Base-by-base conservation (phyloP, 148 eudicot genomes). In the Diospyros kaki region DNA sequence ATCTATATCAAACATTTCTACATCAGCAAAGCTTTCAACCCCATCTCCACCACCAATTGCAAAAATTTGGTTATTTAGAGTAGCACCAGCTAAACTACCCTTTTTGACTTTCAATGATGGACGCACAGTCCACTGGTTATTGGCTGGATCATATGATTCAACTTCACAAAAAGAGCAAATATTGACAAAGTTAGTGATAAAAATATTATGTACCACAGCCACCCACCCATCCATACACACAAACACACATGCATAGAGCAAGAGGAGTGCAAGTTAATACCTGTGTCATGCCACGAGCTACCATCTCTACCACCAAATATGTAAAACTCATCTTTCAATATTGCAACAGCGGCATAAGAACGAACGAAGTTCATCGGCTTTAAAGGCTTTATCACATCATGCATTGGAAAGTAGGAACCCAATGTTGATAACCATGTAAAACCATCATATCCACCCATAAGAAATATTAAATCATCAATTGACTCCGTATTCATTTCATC, bases 11-110 rank as follows among this genome's bases (percentile, higher is more conserved):
- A 85, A 83, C 98, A 94, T 91, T 79, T 94, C 97, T 52, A 92
- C 93, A 42, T 83, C 86, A 61, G 95, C 86, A 72, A 87, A 91
- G 80, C 88, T 73, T 15, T 78, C 81, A 69, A 62, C 55, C 53
- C 92, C 90, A 78, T 91, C 76, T 65, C 92, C 98, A 44, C 98
- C 98, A 71, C 98, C 98, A 78, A 92, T 39, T 43, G 98, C 93
- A 76, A 79, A 94, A 39, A 94, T 82, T 84, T 90, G 90, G 76
- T 81, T 75, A 76, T 85, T 73, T 64, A 89, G 68, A 41, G 86
- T 83, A 71, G 80, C 84, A 65, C 88, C 90, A 76, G 89, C 95
- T 77, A 93, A 81, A 81, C 88, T 89, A 59, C 97, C 95, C 70
- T 84, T 93, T 71, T 71, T 68, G 61, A 13, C 64, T 15, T 79